Evolutionary conservation across 495 filamentous ascomycete species (phyloP), one percentile per base, ranked within the genome.

Genomic region (Aspergillus funiculosus): DNA sequence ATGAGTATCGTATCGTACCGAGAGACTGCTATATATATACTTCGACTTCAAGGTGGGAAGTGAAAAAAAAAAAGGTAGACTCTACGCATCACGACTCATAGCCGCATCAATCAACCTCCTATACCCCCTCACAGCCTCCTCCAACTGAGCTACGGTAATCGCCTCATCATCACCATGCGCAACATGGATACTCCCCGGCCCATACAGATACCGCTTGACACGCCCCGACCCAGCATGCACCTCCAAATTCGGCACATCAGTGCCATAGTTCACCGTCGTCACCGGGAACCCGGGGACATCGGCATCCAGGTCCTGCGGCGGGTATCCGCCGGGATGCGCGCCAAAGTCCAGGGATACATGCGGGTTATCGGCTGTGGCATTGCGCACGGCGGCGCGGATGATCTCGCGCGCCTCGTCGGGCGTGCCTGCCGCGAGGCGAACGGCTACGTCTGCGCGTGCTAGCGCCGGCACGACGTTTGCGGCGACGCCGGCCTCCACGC

Each of bases 151-250:
- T 10, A 89, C 75, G 10, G 67, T 82, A 43, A 97, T 59, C 47
- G 80, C 80, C 71, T 97, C 91, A 56, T 94, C 75, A 53, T 88
- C 84, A 3, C 82, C 81, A 63, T 97, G 91, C 3, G 92, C 91
- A 32, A 94, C 87, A 42, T 90, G 71, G 41, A 97, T 96, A 45
- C 72, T 86, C 0, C 91, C 91, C 1, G 87, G 89, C 0, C 89
- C 91, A 66, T 89, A 97, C 28, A 95, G 68, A 62, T 95, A 97
- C 40, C 81, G 76, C 64, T 83, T 86, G 37, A 91, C 85, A 1
- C n/a, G 25, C 18, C 27, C 44, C n/a, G n/a, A n/a, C 0, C 47
- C 53, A 10, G 44, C 36, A 20, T 55, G 48, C 8, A 72, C 43
- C 21, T 80, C 72, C 31, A 97, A 58, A 46, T 87, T 81, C 1